Evolutionary conservation across 23 red algal genomes (phyloP), one percentile per base, ranked within the genome.

Genomic region (Chondrus crispus): DNA sequence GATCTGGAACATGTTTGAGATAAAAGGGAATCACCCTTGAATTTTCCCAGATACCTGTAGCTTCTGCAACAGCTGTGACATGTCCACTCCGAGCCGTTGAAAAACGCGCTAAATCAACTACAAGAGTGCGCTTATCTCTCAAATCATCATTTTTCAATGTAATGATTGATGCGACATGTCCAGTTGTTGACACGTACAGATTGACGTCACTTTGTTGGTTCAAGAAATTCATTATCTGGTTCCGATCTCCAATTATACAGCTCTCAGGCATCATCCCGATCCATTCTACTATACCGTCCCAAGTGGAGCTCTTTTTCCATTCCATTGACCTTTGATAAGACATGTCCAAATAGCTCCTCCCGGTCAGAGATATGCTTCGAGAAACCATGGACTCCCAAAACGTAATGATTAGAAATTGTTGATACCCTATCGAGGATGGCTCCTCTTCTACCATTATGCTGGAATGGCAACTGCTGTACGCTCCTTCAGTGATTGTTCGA

Each of bases 301-400:
- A 80, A 19, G 29, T 44, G 13, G 74, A 80, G 47, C 26, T 80
- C 74, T 80, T 80, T 26, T 13, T 10, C 36, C 44, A 80, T 30
- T 26, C 29, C 36, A 13, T 80, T 14, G 74, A 80, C 49, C 28
- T 80, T 19, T 45, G 74, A 14, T 45, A 38, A 38, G 74, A 80
- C 74, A 80, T 80, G 39, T 80, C 74, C 74, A 80, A 30, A 46
- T 80, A 80, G 49, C 74, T 80, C 10, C 28, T 80, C 49, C 74
- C 74, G 4, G 74, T 80, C 74, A 80, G 74, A 7, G n/a, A 28
- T 5, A 16, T 3, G 39, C 74, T 49, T 24, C 49, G 74, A 28
- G 37, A 80, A 4, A 80, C 74, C 3, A 66, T 38, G 16, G 74
- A 80, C 74, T 80, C 74, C 74, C 74, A 80, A 24, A 80, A 80